Conservation (phyloP, 129 eudicot genomes). For the Pseudognaphalium luteoalbum region DNA sequence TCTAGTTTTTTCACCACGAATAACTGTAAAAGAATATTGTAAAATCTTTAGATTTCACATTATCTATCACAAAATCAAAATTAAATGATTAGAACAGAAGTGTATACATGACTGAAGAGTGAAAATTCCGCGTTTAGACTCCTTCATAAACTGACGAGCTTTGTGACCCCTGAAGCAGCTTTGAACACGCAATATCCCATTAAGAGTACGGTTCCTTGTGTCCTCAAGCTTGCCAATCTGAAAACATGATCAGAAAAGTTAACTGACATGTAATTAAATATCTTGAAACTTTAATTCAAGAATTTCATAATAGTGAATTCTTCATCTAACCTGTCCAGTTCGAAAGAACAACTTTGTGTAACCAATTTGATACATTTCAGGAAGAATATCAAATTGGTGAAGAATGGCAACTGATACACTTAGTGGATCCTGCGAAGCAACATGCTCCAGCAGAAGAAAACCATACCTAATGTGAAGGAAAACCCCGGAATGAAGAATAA, state of each 20-base stretch:
- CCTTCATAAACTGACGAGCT: conserved; percentile 67
- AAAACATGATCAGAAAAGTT: background rate
- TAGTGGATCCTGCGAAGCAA: conserved; percentile 80
- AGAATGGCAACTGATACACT: conserved; percentile 92
- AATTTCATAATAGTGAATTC: background rate
- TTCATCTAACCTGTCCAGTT: conserved; percentile 81
- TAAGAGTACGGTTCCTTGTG: conserved; percentile 92
- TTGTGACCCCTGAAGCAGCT: conserved; percentile 94
- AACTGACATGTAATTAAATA: background rate
- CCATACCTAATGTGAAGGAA: conserved; percentile 67
- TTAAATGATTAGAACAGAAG: background rate
- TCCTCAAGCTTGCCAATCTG: conserved; percentile 98
- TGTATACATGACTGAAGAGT: conserved; percentile 79
- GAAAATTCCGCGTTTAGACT: conserved; percentile 55
- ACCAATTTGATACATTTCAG: conserved; percentile 98
- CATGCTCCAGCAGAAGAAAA: conserved; percentile 75
- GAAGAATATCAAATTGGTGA: conserved; percentile 82
- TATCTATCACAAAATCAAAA: background rate
- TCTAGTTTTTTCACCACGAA: conserved; percentile 79
- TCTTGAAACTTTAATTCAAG: background rate
- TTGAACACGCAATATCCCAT: conserved; percentile 93
- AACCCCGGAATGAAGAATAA: background rate
- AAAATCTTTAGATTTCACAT: conserved; percentile 3
- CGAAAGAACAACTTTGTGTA: conserved; percentile 91
- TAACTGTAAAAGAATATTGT: conserved; percentile 42